Evolutionary conservation across 1,284 basidiomycete species (phyloP).

Genomic region (Termitomyces sp.): DNA sequence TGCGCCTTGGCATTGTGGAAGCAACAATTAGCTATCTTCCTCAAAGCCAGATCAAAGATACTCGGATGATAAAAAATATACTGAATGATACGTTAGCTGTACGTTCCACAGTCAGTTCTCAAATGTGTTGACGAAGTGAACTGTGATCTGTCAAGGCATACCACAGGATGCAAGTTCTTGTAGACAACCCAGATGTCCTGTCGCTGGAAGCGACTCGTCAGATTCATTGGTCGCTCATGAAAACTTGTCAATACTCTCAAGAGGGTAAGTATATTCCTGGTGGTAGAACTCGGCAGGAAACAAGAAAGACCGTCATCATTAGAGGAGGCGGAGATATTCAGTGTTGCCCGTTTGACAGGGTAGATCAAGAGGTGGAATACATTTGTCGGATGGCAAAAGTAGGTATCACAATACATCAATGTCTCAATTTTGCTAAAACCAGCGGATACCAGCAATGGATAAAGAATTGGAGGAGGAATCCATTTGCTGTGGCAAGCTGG

Average conservation of each 20-base stretch:
- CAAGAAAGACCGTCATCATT: slow-evolving; percentile 33
- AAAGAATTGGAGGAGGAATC: slow-evolving; percentile 29
- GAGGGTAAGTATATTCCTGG: slow-evolving; percentile 28
- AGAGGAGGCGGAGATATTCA: slow-evolving; percentile 30
- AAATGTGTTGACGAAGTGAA: neutral
- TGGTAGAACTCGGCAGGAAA: slow-evolving; percentile 32
- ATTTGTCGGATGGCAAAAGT: slow-evolving; percentile 40
- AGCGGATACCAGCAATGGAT: slow-evolving; percentile 21
- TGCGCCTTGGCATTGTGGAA: slow-evolving; percentile 21
- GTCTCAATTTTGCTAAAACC: neutral
- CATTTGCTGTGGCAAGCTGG: slow-evolving; percentile 42
- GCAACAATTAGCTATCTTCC: slow-evolving; percentile 16
- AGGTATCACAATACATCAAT: neutral
- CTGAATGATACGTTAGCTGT: slow-evolving; percentile 25
- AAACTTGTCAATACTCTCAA: slow-evolving; percentile 21
- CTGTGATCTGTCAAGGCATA: slow-evolving; percentile 12
- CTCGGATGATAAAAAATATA: slow-evolving; percentile 20
- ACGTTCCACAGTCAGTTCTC: slow-evolving; percentile 8
- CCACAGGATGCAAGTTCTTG: slow-evolving; percentile 9
- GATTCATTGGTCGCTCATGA: slow-evolving; percentile 26
- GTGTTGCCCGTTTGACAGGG: slow-evolving; percentile 26
- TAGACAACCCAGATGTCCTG: slow-evolving; percentile 11
- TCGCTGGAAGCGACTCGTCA: slow-evolving; percentile 16
- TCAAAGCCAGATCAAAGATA: slow-evolving; percentile 22
- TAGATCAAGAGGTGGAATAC: slow-evolving; percentile 36